Evolutionary conservation across 441 rosid species (phyloP), one percentile per base, ranked within the genome.

Genomic region (Sinapis alba): DNA sequence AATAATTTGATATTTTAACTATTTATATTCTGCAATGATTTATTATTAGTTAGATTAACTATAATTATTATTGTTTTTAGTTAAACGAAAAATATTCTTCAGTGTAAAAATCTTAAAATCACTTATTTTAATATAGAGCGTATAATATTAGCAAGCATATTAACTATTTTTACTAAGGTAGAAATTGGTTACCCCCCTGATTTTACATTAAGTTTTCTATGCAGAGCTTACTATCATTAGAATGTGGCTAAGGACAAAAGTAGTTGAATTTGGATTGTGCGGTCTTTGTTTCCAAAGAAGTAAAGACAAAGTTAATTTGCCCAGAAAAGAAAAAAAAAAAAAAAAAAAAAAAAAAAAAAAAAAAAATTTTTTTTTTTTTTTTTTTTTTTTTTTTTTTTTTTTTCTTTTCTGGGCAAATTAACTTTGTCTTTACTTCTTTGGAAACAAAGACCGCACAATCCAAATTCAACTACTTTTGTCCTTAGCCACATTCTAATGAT

Each of bases 251-350:
- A 74, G 19, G 20, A 74, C 1, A 58, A 58, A 68, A 74, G 28
- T 45, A 21, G 60, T 4, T 21, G 6, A 74, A 59, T 8, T 5
- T 30, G 60, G 27, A 66, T 21, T 27, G 23, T 57, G 71, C 12
- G 15, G 1, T 64, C 27, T 5, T 38, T 27, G 36, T 65, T 45
- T 74, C 53, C 72, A 67, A 21, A 74, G 4, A 47, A n/a, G 26
- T 30, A 45, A 47, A 45, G 12, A 45, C 0, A 59, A 11, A 7
- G 60, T 65, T 28, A 23, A 20, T 60, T 18, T n/a, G n/a, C n/a
- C n/a, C n/a, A n/a, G n/a, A n/a, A n/a, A n/a, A n/a, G n/a, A n/a
- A n/a, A n/a, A n/a, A n/a, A n/a, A n/a, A n/a, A n/a, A n/a, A n/a
- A n/a, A n/a, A n/a, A n/a, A n/a, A n/a, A n/a, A n/a, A n/a, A n/a